Evolutionary conservation across 2,329 filamentous ascomycete species (phyloP).

Genomic region (Ceratocystis lukuohia): DNA sequence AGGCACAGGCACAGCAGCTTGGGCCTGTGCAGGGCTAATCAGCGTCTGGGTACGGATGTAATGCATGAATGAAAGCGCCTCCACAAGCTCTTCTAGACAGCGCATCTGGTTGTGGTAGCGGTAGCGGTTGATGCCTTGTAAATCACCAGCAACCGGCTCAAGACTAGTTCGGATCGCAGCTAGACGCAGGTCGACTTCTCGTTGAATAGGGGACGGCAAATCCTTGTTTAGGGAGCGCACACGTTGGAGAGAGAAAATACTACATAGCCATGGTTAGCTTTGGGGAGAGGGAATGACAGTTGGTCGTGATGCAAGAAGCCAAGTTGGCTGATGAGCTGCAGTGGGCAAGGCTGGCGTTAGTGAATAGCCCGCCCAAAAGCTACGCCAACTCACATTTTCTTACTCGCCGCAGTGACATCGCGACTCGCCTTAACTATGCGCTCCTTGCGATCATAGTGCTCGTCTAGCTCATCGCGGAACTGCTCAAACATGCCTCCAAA

Average conservation of each 20-base stretch:
- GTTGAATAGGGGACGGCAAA: constrained; percentile 54
- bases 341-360: not conserved
- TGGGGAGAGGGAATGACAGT: not conserved
- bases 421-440: constrained; percentile 79
- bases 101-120: constrained; percentile 71
- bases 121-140: constrained; percentile 65
- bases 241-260: constrained; percentile 31
- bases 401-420: constrained; percentile 86
- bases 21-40: constrained; percentile 52
- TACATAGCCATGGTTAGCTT: constrained; percentile 19
- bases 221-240: constrained; percentile 48
- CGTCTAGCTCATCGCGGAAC: constrained; percentile 79
- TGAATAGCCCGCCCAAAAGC: not conserved
- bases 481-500: constrained; percentile 68
- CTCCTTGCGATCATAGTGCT: constrained; percentile 87
- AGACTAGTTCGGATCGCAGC: constrained; percentile 60
- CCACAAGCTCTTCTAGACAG: constrained; percentile 87
- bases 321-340: not conserved
- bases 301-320: not conserved
- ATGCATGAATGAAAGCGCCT: constrained; percentile 77
- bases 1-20: constrained; percentile 34
- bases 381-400: constrained; percentile 63
- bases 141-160: constrained; percentile 52
- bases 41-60: constrained; percentile 70
- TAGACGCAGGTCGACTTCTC: constrained; percentile 57